Evolutionary conservation across 352 stramenopile genomes (phyloP), one percentile per base, ranked within the genome.

Genomic region (Thraustotheca clavata): DNA sequence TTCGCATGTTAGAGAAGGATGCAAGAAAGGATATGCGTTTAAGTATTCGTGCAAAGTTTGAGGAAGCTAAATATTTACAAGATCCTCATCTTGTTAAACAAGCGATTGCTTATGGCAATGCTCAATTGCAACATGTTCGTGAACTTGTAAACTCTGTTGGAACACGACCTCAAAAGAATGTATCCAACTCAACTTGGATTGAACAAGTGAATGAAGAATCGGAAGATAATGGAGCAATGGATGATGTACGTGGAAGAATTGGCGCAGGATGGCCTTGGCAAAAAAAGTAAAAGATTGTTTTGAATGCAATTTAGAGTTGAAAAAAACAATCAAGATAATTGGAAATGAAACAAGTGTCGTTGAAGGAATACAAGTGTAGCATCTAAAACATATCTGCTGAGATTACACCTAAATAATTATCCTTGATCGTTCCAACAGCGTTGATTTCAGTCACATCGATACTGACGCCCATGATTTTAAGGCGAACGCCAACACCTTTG

Each of bases 321-420:
- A 47, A 2, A 4, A 2, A 24, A 24, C 39, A 4, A 24, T 24
- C n/a, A 4, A 4, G 2, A 47, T 47, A 24, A n/a, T 47, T n/a
- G 39, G n/a, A 47, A n/a, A n/a, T n/a, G n/a, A n/a, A n/a, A n/a
- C n/a, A n/a, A n/a, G n/a, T n/a, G n/a, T n/a, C n/a, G n/a, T n/a
- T n/a, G n/a, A n/a, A n/a, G n/a, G n/a, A n/a, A n/a, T n/a, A n/a
- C n/a, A 18, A 20, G 38, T 43, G 38, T 43, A 43, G 38, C n/a
- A n/a, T n/a, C 26, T 65, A 61, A 47, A 40, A 60, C 47, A 54
- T 90, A 54, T 92, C 83, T 14, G 83, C 88, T 43, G 83, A 92
- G 68, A 99, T 96, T 60, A 98, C 85, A 59, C 96, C 96, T 82
- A 99, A 88, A 89, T 98, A 99, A 71, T 98, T 96, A 73, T 99